These are phyloP conservation scores for Colletotrichum siamense DNA, from an alignment of 2,329 filamentous ascomycete species.

Conservation along the genomic window DNA sequence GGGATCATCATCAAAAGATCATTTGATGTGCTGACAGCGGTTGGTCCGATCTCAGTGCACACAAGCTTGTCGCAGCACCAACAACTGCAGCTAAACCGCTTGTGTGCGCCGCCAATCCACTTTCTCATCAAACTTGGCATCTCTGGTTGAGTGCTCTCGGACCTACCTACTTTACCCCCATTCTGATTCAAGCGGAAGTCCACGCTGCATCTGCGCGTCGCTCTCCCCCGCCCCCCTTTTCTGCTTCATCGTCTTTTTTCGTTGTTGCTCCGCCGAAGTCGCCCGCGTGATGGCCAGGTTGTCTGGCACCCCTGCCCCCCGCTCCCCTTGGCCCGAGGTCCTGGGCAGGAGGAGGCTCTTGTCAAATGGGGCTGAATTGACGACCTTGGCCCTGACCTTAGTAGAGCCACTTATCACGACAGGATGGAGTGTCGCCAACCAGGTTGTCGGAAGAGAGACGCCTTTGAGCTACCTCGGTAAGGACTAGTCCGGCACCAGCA, in stretches of 20 bases:
- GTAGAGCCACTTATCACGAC: neutral
- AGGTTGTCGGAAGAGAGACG: neutral
- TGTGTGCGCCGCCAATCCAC: constrained; percentile 10
- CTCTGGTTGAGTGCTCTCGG: constrained; percentile 11
- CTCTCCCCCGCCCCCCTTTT: neutral
- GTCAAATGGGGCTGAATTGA: neutral
- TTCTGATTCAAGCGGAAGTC: neutral
- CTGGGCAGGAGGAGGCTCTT: neutral
- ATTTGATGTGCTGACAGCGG: constrained; percentile 17
- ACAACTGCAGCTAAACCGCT: constrained; percentile 11
- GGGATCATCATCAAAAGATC: constrained; percentile 17
- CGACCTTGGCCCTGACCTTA: neutral
- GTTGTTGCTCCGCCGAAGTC: neutral
- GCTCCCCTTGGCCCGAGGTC: neutral
- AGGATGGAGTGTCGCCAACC: neutral
- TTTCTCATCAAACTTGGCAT: constrained; percentile 13
- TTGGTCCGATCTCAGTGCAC: constrained; percentile 9
- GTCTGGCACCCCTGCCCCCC: neutral
- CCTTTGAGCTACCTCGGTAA: neutral
- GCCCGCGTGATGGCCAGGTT: neutral
- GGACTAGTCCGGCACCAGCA: neutral
- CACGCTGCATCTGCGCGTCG: neutral
- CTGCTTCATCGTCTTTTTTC: neutral
- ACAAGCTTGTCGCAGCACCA: constrained; percentile 11
- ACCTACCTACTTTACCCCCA: neutral